A percentile compares a stretch with the other conserved stretches of the same genome.
Evolutionary conservation across 2,329 filamentous ascomycete genomes (phyloP).

Genomic region (Paecilomyces fulvus): DNA sequence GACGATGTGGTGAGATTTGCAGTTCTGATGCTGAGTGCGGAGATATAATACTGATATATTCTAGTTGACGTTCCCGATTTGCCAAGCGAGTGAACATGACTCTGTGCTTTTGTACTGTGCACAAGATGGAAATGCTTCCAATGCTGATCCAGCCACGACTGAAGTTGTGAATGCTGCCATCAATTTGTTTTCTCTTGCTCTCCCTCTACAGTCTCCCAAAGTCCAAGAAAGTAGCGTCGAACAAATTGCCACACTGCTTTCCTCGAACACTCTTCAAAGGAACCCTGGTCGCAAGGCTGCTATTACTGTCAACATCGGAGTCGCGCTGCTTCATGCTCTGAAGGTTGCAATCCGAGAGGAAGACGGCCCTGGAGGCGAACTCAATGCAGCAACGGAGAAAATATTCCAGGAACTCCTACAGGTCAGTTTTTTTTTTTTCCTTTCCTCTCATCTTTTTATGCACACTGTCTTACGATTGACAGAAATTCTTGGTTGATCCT

Average conservation of each 20-base stretch:
- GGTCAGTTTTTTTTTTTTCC: slow-evolving; percentile 46
- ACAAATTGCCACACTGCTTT: slow-evolving; percentile 83
- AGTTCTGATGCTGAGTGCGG: background rate
- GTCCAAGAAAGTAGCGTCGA: slow-evolving; percentile 95
- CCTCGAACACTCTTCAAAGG: slow-evolving; percentile 67
- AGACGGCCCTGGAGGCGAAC: slow-evolving; percentile 59
- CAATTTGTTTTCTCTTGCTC: slow-evolving; percentile 80
- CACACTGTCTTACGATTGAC: slow-evolving; percentile 18
- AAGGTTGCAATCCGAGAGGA: slow-evolving; percentile 81
- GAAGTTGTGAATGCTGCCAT: slow-evolving; percentile 94
- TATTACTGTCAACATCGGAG: slow-evolving; percentile 80
- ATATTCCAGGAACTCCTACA: slow-evolving; percentile 62
- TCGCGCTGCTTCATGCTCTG: slow-evolving; percentile 69
- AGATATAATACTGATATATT: slow-evolving; percentile 6
- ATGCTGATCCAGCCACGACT: slow-evolving; percentile 75
- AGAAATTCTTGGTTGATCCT: slow-evolving; percentile 67
- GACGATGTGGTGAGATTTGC: slow-evolving; percentile 33
- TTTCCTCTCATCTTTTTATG: background rate
- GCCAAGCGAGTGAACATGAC: slow-evolving; percentile 80
- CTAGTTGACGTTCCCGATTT: slow-evolving; percentile 55
- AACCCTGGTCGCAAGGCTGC: slow-evolving; percentile 84
- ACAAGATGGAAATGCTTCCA: slow-evolving; percentile 37
- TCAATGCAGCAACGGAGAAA: slow-evolving; percentile 71
- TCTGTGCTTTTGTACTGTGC: slow-evolving; percentile 66
- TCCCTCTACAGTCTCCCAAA: slow-evolving; percentile 80